Percentiles rank a stretch among this genome's conserved stretches.
phyloP scores from a whole-genome alignment of 306 rosid species.

The Astragalus membranaceus region DNA sequence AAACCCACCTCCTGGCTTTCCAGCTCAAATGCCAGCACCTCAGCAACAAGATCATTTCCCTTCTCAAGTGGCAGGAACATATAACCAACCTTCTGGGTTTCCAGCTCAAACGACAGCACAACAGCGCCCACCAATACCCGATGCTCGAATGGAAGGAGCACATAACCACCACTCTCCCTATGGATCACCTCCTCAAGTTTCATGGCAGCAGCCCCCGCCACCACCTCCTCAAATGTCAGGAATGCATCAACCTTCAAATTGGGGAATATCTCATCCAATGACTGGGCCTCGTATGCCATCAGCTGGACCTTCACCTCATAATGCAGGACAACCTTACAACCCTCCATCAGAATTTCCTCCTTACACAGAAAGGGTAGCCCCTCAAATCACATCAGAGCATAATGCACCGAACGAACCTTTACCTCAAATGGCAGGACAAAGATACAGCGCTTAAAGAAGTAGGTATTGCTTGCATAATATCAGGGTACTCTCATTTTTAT shows the following conservation, averaged over 20 bases:
- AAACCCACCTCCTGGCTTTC: slow-evolving; percentile 5
- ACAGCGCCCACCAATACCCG: slow-evolving; percentile 17
- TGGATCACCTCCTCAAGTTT: slow-evolving; percentile 29
- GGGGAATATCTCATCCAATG: slow-evolving; percentile 31
- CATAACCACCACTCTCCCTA: slow-evolving; percentile 13
- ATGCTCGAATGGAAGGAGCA: slow-evolving; percentile 29
- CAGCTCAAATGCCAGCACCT: slow-evolving; percentile 31
- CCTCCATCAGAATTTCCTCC: slow-evolving; percentile 20
- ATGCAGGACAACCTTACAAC: slow-evolving; percentile 22
- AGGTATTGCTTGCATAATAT: neutral
- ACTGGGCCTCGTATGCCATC: slow-evolving; percentile 18
- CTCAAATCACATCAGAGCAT: slow-evolving; percentile 22
- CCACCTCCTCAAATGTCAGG: slow-evolving; percentile 23
- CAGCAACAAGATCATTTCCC: slow-evolving; percentile 18
- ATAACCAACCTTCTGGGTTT: slow-evolving; percentile 10
- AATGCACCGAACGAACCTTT: slow-evolving; percentile 21
- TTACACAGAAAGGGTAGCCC: slow-evolving; percentile 21
- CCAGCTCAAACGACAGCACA: slow-evolving; percentile 32
- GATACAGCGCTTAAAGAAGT: neutral
- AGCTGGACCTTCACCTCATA: slow-evolving; percentile 28
- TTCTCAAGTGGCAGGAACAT: slow-evolving; percentile 18
- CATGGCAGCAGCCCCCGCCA: slow-evolving; percentile 24
- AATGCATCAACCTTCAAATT: slow-evolving; percentile 22
- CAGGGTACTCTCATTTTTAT: neutral
- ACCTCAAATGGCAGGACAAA: slow-evolving; percentile 20